Conservation (phyloP, 192 early-diverging fungal genomes). For the Entrophospora sp. region DNA sequence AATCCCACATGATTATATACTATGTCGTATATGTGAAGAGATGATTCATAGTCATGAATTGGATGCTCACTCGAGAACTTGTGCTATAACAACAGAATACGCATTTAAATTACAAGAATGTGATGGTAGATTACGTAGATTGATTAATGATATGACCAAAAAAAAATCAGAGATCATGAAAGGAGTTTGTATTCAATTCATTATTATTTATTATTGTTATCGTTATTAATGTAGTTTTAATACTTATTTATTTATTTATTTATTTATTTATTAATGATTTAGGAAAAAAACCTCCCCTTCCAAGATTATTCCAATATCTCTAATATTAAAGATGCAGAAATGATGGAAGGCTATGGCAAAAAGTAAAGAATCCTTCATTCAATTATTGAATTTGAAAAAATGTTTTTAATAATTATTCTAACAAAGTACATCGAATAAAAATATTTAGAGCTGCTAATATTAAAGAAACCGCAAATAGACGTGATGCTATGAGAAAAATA, state of each 20-base stretch:
- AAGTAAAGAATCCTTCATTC: not conserved
- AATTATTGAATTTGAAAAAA: too few species aligned
- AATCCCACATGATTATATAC: constrained; percentile 28
- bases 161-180: constrained; percentile 32
- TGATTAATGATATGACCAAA: constrained; percentile 40
- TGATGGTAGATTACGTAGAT: constrained; percentile 44
- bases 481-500: not conserved
- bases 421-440: too few species aligned
- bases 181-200: constrained; percentile 30
- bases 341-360: constrained; percentile 16
- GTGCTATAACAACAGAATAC: constrained; percentile 62
- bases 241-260: too few species aligned
- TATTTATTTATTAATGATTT: constrained; percentile 34
- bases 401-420: too few species aligned
- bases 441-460: not conserved
- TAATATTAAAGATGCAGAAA: constrained; percentile 33
- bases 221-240: too few species aligned
- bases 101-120: constrained; percentile 53
- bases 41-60: constrained; percentile 50
- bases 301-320: constrained; percentile 32
- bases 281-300: constrained; percentile 31
- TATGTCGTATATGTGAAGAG: constrained; percentile 85
- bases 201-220: too few species aligned
- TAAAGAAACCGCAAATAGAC: not conserved
- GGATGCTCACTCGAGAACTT: constrained; percentile 70